Conservation (phyloP, 345 rosid species). For the Heritiera fomes region DNA sequence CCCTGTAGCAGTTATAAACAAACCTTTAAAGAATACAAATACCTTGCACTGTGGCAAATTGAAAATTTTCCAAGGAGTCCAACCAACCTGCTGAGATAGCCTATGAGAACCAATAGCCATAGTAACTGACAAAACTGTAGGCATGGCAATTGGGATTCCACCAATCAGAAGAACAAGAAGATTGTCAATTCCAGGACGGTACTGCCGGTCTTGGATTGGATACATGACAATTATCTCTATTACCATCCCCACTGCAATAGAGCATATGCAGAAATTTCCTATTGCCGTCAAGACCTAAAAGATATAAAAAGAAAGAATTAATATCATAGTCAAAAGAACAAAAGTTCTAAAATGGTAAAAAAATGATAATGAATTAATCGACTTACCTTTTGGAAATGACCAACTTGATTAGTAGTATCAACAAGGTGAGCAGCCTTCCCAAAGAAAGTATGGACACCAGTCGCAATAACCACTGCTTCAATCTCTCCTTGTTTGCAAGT, state of each 20-base stretch:
- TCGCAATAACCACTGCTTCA: conserved; percentile 93
- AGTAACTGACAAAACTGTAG: conserved; percentile 94
- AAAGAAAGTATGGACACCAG: conserved; percentile 97
- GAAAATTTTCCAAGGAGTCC: conserved; percentile 13
- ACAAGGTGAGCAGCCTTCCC: conserved; percentile 99
- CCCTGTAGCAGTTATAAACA: conserved; percentile 54
- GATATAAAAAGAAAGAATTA: conserved; percentile 14
- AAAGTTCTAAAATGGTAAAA: background rate
- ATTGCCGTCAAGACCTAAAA: conserved; percentile 94
- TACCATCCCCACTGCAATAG: conserved; percentile 91
- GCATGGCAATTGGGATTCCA: conserved; percentile 99
- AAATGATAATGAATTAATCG: background rate
- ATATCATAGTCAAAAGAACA: conserved; percentile 14
- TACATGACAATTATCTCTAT: conserved; percentile 95
- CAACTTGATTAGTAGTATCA: conserved; percentile 97
- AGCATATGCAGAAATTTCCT: conserved; percentile 98
- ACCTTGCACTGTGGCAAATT: conserved; percentile 12
- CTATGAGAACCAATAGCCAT: conserved; percentile 99
- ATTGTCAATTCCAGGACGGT: conserved; percentile 98
- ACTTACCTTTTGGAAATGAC: conserved; percentile 92
- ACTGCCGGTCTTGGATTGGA: conserved; percentile 86
- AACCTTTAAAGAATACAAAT: conserved; percentile 20
- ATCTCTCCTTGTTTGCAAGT: conserved; percentile 98
- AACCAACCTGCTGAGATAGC: conserved; percentile 85
- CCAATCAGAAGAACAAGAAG: conserved; percentile 98